Conservation (phyloP, 768 basidiomycete species). For the Fistulinella prunicolor region DNA sequence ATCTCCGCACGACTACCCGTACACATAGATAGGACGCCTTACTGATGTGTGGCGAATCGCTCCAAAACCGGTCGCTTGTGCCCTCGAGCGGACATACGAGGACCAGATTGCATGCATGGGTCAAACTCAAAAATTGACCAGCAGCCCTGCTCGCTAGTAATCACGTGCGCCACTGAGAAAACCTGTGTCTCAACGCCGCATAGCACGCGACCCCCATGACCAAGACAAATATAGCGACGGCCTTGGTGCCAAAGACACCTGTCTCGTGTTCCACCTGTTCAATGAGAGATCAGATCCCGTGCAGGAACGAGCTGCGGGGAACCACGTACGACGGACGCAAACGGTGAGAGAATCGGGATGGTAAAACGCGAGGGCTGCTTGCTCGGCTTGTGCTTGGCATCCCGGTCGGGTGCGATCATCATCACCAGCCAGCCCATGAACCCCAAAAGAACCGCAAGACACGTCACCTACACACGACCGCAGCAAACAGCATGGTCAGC, state of each 20-base stretch:
- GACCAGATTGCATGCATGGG: too few species aligned
- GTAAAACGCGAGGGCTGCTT: constrained; percentile 64
- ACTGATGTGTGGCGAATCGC: too few species aligned
- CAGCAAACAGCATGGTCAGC: constrained; percentile 9
- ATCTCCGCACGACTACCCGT: too few species aligned
- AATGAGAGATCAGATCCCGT: constrained; percentile 1
- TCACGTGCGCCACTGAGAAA: constrained; percentile 13
- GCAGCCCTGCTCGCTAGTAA: too few species aligned
- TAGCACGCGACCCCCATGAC: constrained; percentile 43
- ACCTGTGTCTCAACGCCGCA: constrained; percentile 42
- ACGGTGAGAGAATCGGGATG: constrained; percentile 75
- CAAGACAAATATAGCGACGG: constrained; percentile 40
- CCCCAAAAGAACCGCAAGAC: constrained; percentile 23
- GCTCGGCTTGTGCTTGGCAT: constrained; percentile 7
- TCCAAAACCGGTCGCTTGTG: constrained; percentile 6
- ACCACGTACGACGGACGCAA: constrained; percentile 62
- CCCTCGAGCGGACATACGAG: background rate
- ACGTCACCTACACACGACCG: constrained; percentile 18
- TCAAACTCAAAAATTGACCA: too few species aligned
- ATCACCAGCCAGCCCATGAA: constrained; percentile 20
- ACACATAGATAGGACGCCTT: too few species aligned
- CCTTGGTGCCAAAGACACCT: constrained; percentile 53
- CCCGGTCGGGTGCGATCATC: constrained; percentile 13
- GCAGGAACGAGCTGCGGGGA: background rate
- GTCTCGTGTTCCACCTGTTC: constrained; percentile 72